Conservation (phyloP, 345 rosid species). For the Cardamine occulta region DNA sequence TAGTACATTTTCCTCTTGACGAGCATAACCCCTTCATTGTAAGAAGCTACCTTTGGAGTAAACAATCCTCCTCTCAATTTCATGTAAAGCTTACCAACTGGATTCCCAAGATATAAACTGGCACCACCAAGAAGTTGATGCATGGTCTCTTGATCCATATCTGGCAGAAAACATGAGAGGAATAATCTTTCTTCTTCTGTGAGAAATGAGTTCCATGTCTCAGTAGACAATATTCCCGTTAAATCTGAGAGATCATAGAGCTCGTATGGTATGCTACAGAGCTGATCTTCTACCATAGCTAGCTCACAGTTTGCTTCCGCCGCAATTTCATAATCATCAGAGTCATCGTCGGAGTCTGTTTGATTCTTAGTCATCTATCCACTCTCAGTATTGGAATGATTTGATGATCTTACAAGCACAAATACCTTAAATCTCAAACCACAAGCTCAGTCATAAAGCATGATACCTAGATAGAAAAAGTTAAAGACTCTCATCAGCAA, state of each 20-base stretch:
- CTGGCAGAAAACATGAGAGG: conserved; percentile 65
- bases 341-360: conserved; percentile 49
- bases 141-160: conserved; percentile 67
- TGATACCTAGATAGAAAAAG: conserved; percentile 17
- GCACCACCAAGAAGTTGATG: conserved; percentile 62
- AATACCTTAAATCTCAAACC: conserved; percentile 1
- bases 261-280: conserved; percentile 64
- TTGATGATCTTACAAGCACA: conserved; percentile 23
- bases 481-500: conserved; percentile 12
- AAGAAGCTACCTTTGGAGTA: conserved; percentile 55
- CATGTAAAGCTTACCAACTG: conserved; percentile 56
- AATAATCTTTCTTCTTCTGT: conserved; percentile 66
- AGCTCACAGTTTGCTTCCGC: conserved; percentile 52
- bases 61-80: conserved; percentile 65
- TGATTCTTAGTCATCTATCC: conserved; percentile 45
- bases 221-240: conserved; percentile 56
- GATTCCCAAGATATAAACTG: conserved; percentile 63
- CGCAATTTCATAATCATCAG: conserved; percentile 47
- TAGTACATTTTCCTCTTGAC: conserved; percentile 53
- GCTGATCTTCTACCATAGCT: conserved; percentile 60
- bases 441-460: too few species aligned
- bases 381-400: conserved; percentile 28
- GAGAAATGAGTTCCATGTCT: conserved; percentile 68
- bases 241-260: conserved; percentile 69
- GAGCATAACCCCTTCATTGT: conserved; percentile 49